A percentile compares a stretch with the other conserved stretches of the same genome.
Conservation (phyloP, 371 early-diverging fungal species). For the Apophysomyces variabilis region DNA sequence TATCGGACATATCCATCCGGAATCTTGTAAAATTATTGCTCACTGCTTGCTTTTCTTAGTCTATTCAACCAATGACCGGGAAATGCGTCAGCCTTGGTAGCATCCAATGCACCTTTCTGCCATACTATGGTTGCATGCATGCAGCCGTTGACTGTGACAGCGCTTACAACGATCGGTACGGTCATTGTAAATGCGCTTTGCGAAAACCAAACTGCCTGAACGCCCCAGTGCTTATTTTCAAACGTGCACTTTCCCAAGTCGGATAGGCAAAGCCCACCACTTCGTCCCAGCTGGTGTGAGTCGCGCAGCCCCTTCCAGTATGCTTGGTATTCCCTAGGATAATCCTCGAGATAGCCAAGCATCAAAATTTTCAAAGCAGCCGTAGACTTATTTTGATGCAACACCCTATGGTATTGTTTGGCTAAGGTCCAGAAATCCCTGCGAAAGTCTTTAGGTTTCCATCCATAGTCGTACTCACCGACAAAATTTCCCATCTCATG, state of each 20-base stretch:
- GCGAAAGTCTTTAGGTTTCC: conserved; percentile 17
- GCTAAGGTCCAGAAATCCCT: conserved; percentile 33
- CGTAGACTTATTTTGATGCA: conserved; percentile 23
- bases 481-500: conserved; percentile 47
- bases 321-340: conserved; percentile 1
- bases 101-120: not conserved
- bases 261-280: not conserved
- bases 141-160: not conserved
- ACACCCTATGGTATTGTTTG: conserved; percentile 20
- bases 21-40: not conserved
- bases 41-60: not conserved
- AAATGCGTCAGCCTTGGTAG: not conserved
- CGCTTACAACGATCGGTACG: not conserved
- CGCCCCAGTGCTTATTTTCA: not conserved
- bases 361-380: conserved; percentile 5
- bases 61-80: not conserved
- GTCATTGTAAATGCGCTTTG: not conserved
- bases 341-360: not conserved
- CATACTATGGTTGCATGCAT: not conserved
- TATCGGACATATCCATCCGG: too few species aligned
- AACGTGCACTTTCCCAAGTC: not conserved
- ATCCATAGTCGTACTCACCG: conserved; percentile 28
- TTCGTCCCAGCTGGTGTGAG: not conserved
- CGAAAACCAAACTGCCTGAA: not conserved
- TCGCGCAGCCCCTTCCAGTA: not conserved